Evolutionary conservation across 441 rosid genomes (phyloP), one percentile per base, ranked within the genome.

Genomic region (Jatropha multifida): DNA sequence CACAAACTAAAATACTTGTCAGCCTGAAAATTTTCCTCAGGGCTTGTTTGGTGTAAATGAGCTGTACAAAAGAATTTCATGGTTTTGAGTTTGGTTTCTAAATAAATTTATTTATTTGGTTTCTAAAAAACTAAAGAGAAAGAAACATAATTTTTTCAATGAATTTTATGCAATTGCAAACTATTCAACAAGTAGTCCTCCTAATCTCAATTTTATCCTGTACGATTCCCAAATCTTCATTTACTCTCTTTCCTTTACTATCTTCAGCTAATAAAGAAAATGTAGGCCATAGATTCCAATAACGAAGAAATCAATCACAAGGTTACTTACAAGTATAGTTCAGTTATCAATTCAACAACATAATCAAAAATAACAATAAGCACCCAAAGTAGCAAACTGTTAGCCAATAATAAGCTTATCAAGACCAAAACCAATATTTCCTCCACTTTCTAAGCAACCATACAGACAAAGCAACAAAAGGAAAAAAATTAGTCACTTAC

Each of bases 401-500:
- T 14, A 52, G 26, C 27, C 23, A 56, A 11, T 14, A 67, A 14
- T 46, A 5, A 18, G 37, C 48, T 17, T 32, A 42, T 65, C 4
- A 65, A 65, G 42, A 13, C 52, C 54, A 65, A 32, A 65, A 20
- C 27, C 69, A 42, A 67, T 20, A 12, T 44, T 66, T 27, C 41
- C 20, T 3, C 13, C 13, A 27, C 41, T 12, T 6, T 65, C 69
- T 8, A 8, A 46, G 14, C 12, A 18, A 37, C 38, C 70, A 20
- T 60, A 51, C 5, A 41, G 20, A 23, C 54, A 41, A 37, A 26
- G 37, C 2, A 66, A 61, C 44, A 48, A 12, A 23, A 26, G 1
- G 6, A 46, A 17, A 17, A 23, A 12, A 42, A 27, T 12, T 17
- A 38, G 3, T 4, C 44, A 81, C 88, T 79, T 83, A 88, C 92